phyloP scores from a whole-genome alignment of 805 yeast genomes.

The Lipomyces starkeyi region DNA sequence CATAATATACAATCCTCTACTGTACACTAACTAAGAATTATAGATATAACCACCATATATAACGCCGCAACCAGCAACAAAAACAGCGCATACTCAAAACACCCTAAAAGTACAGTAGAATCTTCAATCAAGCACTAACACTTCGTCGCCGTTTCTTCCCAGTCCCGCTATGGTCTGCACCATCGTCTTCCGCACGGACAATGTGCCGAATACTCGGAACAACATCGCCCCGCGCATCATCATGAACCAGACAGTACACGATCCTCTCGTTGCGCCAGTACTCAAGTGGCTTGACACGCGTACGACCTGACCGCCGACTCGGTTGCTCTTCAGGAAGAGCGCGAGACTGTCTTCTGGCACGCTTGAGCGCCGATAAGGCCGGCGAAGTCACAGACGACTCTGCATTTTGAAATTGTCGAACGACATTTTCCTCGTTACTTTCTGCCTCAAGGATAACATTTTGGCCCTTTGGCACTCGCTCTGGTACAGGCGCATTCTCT shows the following conservation, averaged over 20 bases:
- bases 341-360: background rate
- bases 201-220: slow-evolving; percentile 42
- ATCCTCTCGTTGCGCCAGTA: slow-evolving; percentile 85
- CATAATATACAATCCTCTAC: background rate
- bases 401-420: background rate
- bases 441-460: background rate
- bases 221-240: slow-evolving; percentile 24
- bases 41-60: background rate
- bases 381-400: slow-evolving; percentile 1
- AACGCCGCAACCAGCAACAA: background rate
- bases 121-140: background rate
- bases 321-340: slow-evolving; percentile 1
- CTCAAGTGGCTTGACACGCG: slow-evolving; percentile 61
- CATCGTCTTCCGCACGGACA: slow-evolving; percentile 13
- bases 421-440: background rate
- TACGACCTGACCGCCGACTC: slow-evolving; percentile 22
- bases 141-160: background rate
- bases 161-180: background rate
- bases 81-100: background rate
- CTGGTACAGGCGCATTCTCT: background rate
- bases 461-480: background rate
- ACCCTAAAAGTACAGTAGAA: background rate
- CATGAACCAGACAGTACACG: slow-evolving; percentile 54
- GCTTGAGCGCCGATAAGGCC: background rate
- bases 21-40: background rate